These are phyloP conservation scores for Exophiala spinifera DNA, from an alignment of 2,329 filamentous ascomycete genomes.

Conservation along the genomic window DNA sequence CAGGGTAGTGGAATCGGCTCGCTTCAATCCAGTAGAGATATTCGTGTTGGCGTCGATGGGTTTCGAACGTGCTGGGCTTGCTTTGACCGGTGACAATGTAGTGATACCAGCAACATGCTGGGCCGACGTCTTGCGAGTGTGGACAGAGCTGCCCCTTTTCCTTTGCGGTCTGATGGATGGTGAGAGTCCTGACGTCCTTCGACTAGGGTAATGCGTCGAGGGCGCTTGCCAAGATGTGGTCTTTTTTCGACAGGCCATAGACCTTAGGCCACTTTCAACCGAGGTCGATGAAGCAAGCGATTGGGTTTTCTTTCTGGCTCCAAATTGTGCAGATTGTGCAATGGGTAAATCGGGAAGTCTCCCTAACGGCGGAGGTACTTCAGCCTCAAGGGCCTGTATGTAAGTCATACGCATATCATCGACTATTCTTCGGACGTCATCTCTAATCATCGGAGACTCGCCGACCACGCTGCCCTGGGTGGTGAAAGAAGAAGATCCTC, in stretches of 20 bases:
- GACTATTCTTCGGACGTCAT: slow-evolving; percentile 29
- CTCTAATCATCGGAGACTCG: slow-evolving; percentile 22
- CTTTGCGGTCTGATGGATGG: slow-evolving; percentile 5
- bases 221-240: slow-evolving; percentile 24
- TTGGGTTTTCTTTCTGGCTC: slow-evolving; percentile 19
- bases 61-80: slow-evolving; percentile 13
- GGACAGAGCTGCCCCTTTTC: slow-evolving; percentile 17
- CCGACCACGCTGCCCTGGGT: slow-evolving; percentile 25
- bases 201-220: slow-evolving; percentile 4
- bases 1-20: slow-evolving; percentile 29
- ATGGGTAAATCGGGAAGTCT: slow-evolving; percentile 4
- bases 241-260: slow-evolving; percentile 9
- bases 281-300: slow-evolving; percentile 18
- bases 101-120: slow-evolving; percentile 12
- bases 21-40: slow-evolving; percentile 20
- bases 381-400: slow-evolving; percentile 27
- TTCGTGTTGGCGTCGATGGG: background rate
- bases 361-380: slow-evolving; percentile 10
- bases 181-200: slow-evolving; percentile 11
- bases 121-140: slow-evolving; percentile 16
- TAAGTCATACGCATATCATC: slow-evolving; percentile 30
- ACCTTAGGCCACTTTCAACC: slow-evolving; percentile 18
- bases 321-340: slow-evolving; percentile 15
- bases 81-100: slow-evolving; percentile 22
- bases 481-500: slow-evolving; percentile 24